Evolutionary conservation across 2,329 filamentous ascomycete genomes (phyloP), one percentile per base, ranked within the genome.

Genomic region (Amphichorda felina): DNA sequence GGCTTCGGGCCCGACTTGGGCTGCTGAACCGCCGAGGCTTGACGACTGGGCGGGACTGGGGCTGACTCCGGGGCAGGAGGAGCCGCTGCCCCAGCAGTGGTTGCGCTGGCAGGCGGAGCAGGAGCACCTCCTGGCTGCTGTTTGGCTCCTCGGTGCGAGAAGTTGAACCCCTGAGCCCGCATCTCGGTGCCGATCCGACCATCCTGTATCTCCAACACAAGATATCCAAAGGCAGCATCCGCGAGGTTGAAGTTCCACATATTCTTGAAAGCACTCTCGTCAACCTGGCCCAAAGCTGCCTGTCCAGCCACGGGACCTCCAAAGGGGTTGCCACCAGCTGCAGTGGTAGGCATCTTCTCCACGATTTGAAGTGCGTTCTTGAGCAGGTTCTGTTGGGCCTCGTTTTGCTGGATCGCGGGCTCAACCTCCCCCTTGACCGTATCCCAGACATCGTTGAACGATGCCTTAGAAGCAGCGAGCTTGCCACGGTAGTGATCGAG

Each of bases 241-340:
- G 91, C 91, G 45, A 98, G 63, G 59, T 96, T 96, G 64, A 98
- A 98, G 61, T 98, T 98, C 91, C 91, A 98, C 91, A 96, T 96
- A 57, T 98, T 98, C 69, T 98, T 98, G 73, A 98, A 98, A 2
- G 91, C 91, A 50, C 88, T 95, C 66, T 98, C 91, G 43, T 98
- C 91, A 14, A 98, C 87, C 51, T 94, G 84, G 22, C 91, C 91
- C 34, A 85, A 79, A 39, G 75, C 72, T 36, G 72, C 64, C 34
- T 77, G 78, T 27, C 81, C 82, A 34, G 78, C 75, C 36, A 79
- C 75, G 21, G 85, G 84, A 11, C 89, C 89, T 30, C 91, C 91
- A 51, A 98, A 98, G 5, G 91, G 91, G 56, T 96, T 96, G 16
- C 91, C 91, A 37, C 91, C 91, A 41, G 89, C 93, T 26, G 91